These are phyloP conservation scores for Babesia ovis DNA, from an alignment of 169 alveolate genomes.

Conservation along the genomic window DNA sequence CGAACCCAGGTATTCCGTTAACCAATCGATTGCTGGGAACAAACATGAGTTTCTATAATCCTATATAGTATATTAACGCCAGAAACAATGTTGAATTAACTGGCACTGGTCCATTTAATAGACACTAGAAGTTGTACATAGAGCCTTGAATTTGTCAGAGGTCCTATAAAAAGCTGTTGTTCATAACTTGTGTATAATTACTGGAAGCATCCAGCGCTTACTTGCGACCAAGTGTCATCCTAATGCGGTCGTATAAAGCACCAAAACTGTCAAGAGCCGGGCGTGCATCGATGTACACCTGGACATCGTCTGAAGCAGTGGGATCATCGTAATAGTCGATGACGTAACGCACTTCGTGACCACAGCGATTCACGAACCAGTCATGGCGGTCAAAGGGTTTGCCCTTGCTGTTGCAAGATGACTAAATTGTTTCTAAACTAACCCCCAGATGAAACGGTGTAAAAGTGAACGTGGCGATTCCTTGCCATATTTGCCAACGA, in stretches of 20 bases:
- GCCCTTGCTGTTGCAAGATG: conserved; percentile 65
- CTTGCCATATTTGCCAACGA: conserved; percentile 78
- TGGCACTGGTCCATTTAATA: neutral
- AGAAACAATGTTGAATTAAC: neutral
- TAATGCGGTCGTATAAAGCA: conserved; percentile 68
- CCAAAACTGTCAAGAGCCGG: conserved; percentile 78
- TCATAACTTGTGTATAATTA: neutral
- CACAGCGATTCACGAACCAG: conserved; percentile 83
- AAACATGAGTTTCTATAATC: too few species aligned
- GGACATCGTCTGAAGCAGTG: conserved; percentile 63
- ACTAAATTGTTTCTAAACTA: neutral
- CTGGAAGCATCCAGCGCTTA: too few species aligned
- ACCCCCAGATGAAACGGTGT: conserved; percentile 52
- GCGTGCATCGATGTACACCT: conserved; percentile 77
- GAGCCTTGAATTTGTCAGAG: too few species aligned
- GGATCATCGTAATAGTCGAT: conserved; percentile 86
- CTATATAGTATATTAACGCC: too few species aligned
- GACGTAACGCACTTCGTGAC: conserved; percentile 78
- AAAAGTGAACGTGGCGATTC: conserved; percentile 70
- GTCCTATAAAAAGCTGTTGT: neutral
- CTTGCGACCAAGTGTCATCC: conserved; percentile 4
- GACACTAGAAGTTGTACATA: too few species aligned
- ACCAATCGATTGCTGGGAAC: too few species aligned
- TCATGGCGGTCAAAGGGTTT: conserved; percentile 85
- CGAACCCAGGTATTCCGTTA: too few species aligned